Base-by-base conservation (phyloP, 345 rosid species). In the Salix suchowensis region DNA sequence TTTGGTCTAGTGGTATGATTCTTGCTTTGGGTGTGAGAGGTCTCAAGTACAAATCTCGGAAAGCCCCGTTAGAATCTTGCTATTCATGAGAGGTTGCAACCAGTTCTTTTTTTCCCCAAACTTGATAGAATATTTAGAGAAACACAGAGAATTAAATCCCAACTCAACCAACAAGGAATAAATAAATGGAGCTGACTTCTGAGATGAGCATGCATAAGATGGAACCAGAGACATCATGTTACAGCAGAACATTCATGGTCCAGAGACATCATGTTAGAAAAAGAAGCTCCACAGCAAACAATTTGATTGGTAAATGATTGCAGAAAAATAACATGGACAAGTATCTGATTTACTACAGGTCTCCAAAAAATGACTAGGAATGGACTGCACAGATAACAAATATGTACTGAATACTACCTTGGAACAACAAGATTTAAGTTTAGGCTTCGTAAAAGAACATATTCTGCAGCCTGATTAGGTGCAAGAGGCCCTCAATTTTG, bases 1-100 rank as follows among this genome's bases (percentile, higher is more conserved):
- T 85, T 88, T 90, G 89, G 94, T 89, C 86, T 83, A 88, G 88
- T 89, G 92, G 90, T 86, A 88, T 88, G 94, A 88, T 92, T 89
- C 93, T 92, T 81, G 87, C 90, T 92, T 89, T 83, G 89, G 95
- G 91, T 88, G 93, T 83, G 86, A 89, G 89, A 88, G 88, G 87
- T 92, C 89, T 83, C 74, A 84, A 89, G 89, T 87, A 86, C 74
- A 74, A 84, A 89, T 91, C 89, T 86, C 87, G 76, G 89, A 89
- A 89, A 83, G 88, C 87, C 93, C 91, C 89, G 0, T 54, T 54
- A n/a, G 12, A 54, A 54, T 54, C 24, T 19, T 21, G 24, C 11
- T 54, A n/a, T 55, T 55, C 62, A 55, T n/a, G 62, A n/a, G 26
- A 55, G 26, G 5, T 21, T 55, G 26, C 23, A n/a, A 55, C 24